Conservation (phyloP, 441 rosid species). For the Croton setiger region DNA sequence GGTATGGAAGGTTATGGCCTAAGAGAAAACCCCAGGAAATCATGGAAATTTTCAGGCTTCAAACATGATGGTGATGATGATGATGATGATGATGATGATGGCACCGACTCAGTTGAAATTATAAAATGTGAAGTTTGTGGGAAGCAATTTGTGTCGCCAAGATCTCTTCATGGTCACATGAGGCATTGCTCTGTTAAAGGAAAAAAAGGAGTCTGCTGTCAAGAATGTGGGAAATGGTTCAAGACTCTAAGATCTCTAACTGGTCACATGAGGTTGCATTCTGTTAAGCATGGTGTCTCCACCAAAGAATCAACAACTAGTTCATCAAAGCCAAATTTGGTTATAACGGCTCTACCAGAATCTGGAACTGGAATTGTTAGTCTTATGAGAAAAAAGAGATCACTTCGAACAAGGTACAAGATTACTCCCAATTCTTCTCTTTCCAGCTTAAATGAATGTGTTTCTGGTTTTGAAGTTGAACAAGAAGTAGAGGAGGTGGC, state of each 20-base stretch:
- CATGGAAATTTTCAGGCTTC: conserved; percentile 46
- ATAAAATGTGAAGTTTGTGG: conserved; percentile 38
- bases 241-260: conserved; percentile 42
- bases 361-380: conserved; percentile 24
- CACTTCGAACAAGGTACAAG: conserved; percentile 50
- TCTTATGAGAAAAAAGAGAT: conserved; percentile 51
- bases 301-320: conserved; percentile 22
- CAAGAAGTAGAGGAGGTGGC: conserved; percentile 54
- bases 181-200: conserved; percentile 47
- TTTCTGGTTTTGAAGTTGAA: conserved; percentile 27
- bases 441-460: conserved; percentile 42
- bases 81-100: neutral
- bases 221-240: conserved; percentile 52
- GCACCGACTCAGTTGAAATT: conserved; percentile 6
- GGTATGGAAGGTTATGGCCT: conserved; percentile 45
- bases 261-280: conserved; percentile 45
- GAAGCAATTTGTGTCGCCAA: conserved; percentile 39
- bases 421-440: conserved; percentile 35
- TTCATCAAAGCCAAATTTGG: conserved; percentile 28
- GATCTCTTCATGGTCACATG: conserved; percentile 51
- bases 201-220: conserved; percentile 35
- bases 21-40: conserved; percentile 70
- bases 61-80: neutral
- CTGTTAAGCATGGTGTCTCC: conserved; percentile 20
- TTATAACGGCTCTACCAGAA: conserved; percentile 20